Conservation (phyloP, 2,329 filamentous ascomycete species). For the Cercospora berteroae region DNA sequence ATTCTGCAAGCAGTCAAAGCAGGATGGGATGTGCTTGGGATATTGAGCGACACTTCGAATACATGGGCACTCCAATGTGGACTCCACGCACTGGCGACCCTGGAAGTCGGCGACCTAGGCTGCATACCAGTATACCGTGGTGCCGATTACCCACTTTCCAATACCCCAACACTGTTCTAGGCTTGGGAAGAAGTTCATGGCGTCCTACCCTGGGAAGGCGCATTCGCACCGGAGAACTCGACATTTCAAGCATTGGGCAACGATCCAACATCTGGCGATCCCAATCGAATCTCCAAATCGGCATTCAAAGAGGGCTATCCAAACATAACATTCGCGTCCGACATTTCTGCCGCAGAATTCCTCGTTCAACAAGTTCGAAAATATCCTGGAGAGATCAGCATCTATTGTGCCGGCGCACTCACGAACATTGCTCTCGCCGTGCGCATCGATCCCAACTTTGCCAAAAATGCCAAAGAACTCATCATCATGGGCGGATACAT, state of each 20-base stretch:
- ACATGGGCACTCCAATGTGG: constrained; percentile 49
- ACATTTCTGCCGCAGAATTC: constrained; percentile 46
- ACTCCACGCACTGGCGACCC: constrained; percentile 48
- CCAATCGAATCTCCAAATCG: constrained; percentile 41
- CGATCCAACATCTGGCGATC: constrained; percentile 50
- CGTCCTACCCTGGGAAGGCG: constrained; percentile 48
- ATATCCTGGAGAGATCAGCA: constrained; percentile 52
- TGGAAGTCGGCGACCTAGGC: constrained; percentile 48
- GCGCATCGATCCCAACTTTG: constrained; percentile 49
- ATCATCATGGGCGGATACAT: constrained; percentile 54
- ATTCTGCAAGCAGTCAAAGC: constrained; percentile 48
- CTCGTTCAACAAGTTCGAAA: constrained; percentile 49
- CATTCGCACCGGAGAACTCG: constrained; percentile 45
- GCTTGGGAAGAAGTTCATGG: constrained; percentile 49
- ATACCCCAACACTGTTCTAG: constrained; percentile 45
- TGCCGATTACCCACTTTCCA: constrained; percentile 49
- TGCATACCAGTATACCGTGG: constrained; percentile 53
- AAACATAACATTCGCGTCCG: constrained; percentile 43
- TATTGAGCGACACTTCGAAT: constrained; percentile 46
- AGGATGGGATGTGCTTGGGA: constrained; percentile 46
- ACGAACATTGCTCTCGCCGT: constrained; percentile 53
- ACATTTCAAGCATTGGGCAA: constrained; percentile 44
- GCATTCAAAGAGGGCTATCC: constrained; percentile 51
- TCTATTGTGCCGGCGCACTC: constrained; percentile 49
- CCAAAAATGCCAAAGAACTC: constrained; percentile 47